These are phyloP conservation scores for Rugonectria rugulosa DNA, from an alignment of 2,329 filamentous ascomycete genomes.

Conservation along the genomic window DNA sequence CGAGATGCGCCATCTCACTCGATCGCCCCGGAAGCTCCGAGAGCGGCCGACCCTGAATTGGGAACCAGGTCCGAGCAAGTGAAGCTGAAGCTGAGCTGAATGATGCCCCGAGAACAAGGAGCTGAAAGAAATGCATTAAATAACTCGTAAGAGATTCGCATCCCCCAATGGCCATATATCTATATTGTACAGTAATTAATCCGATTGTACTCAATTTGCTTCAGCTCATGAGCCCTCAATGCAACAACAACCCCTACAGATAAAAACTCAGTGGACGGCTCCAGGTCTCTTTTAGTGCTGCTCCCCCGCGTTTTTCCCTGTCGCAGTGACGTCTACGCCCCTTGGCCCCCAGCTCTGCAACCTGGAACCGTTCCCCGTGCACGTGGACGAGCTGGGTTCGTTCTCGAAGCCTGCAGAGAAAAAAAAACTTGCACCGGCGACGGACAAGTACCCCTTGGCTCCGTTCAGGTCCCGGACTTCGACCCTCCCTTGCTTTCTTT, in stretches of 20 bases:
- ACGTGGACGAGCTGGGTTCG: constrained; percentile 34
- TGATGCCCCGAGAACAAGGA: too few species aligned
- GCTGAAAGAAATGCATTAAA: too few species aligned
- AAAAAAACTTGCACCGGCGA: constrained; percentile 16
- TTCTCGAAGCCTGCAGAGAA: constrained; percentile 28
- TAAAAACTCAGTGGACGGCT: too few species aligned
- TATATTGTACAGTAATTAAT: too few species aligned
- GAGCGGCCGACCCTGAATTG: constrained; percentile 6
- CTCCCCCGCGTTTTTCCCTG: constrained; percentile 31
- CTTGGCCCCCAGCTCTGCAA: too few species aligned
- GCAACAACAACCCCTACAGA: too few species aligned
- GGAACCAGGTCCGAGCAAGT: background rate
- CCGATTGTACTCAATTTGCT: too few species aligned
- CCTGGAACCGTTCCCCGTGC: constrained; percentile 26
- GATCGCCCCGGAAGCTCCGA: constrained; percentile 16
- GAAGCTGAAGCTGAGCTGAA: too few species aligned
- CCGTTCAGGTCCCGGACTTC: constrained; percentile 18
- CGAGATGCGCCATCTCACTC: constrained; percentile 10
- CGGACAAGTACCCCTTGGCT: constrained; percentile 12
- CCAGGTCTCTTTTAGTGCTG: constrained; percentile 26
- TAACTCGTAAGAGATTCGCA: too few species aligned
- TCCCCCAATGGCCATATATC: too few species aligned
- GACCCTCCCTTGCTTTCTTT: constrained; percentile 29
- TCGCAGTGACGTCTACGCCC: constrained; percentile 34
- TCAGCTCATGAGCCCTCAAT: too few species aligned